These are phyloP conservation scores for Blastocladiella britannica DNA, from an alignment of 192 early-diverging fungal species.

Conservation along the genomic window DNA sequence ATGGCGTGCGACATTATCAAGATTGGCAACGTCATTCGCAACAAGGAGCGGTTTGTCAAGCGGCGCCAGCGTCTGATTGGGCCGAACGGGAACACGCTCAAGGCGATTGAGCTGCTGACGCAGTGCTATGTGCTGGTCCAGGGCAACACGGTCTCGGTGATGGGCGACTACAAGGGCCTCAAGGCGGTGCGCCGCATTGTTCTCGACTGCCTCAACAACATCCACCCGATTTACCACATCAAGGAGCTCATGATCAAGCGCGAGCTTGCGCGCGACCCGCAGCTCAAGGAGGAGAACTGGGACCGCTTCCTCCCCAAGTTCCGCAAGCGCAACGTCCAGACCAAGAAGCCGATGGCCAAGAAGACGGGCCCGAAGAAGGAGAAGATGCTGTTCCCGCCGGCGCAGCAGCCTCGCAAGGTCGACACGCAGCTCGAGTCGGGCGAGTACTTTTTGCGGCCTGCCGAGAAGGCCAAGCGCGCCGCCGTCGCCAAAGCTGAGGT, in stretches of 20 bases:
- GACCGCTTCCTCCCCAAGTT: slow-evolving; percentile 93
- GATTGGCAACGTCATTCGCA: slow-evolving; percentile 81
- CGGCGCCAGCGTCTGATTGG: slow-evolving; percentile 84
- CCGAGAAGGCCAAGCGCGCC: slow-evolving; percentile 34
- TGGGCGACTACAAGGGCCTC: slow-evolving; percentile 79
- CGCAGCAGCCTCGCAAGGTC: slow-evolving; percentile 53
- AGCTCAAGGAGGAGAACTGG: slow-evolving; percentile 82
- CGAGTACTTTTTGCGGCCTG: slow-evolving; percentile 80
- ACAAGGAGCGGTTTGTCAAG: slow-evolving; percentile 96
- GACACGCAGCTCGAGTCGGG: slow-evolving; percentile 84
- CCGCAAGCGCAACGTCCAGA: slow-evolving; percentile 69
- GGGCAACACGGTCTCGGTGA: slow-evolving; percentile 83
- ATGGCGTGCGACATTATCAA: slow-evolving; percentile 88
- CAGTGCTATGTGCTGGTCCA: slow-evolving; percentile 94
- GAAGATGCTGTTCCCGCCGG: slow-evolving; percentile 69
- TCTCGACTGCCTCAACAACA: slow-evolving; percentile 93
- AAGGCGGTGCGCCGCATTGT: slow-evolving; percentile 77
- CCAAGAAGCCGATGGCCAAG: slow-evolving; percentile 34
- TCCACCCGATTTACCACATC: slow-evolving; percentile 98
- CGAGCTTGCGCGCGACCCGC: slow-evolving; percentile 90
- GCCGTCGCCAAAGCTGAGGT: slow-evolving; percentile 12
- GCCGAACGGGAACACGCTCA: slow-evolving; percentile 84
- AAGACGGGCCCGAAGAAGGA: slow-evolving; percentile 54
- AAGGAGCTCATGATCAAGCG: slow-evolving; percentile 98
- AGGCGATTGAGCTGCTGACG: slow-evolving; percentile 90